These are phyloP conservation scores for Diplodia sapinea DNA, from an alignment of 2,329 filamentous ascomycete genomes.

Conservation along the genomic window DNA sequence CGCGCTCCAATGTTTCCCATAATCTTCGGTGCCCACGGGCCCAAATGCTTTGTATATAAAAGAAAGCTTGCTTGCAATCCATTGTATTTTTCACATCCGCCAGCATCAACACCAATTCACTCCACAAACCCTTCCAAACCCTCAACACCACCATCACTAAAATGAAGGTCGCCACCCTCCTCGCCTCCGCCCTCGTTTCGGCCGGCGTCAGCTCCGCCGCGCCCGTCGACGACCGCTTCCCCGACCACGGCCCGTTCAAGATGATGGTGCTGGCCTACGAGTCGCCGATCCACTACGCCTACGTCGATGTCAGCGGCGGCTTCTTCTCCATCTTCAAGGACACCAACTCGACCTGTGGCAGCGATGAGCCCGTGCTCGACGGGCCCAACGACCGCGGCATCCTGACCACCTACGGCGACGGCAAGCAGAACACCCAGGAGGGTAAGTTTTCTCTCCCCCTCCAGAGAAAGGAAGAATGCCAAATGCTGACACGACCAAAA, in stretches of 20 bases:
- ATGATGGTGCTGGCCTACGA: conserved; percentile 3
- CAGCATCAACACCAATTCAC: background rate
- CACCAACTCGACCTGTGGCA: conserved; percentile 17
- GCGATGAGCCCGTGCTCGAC: background rate
- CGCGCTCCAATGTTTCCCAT: background rate
- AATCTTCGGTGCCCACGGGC: background rate
- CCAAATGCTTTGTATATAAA: background rate
- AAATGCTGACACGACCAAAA: background rate
- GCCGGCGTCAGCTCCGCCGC: background rate
- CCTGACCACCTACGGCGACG: conserved; percentile 4
- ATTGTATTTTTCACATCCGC: background rate
- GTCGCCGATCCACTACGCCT: conserved; percentile 14
- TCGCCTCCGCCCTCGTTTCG: background rate
- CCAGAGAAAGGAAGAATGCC: background rate
- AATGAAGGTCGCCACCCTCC: conserved; percentile 9
- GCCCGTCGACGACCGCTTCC: conserved; percentile 19
- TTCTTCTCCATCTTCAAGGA: conserved; percentile 16
- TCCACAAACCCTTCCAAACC: background rate
- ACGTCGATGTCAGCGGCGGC: conserved; percentile 6
- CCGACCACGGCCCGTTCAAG: conserved; percentile 15
- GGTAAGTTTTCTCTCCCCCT: background rate
- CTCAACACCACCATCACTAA: background rate
- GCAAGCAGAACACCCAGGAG: conserved; percentile 10
- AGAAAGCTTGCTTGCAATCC: background rate
- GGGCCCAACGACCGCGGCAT: background rate